Conservation (phyloP, 495 filamentous ascomycete genomes). For the Entonaema liquescens region DNA sequence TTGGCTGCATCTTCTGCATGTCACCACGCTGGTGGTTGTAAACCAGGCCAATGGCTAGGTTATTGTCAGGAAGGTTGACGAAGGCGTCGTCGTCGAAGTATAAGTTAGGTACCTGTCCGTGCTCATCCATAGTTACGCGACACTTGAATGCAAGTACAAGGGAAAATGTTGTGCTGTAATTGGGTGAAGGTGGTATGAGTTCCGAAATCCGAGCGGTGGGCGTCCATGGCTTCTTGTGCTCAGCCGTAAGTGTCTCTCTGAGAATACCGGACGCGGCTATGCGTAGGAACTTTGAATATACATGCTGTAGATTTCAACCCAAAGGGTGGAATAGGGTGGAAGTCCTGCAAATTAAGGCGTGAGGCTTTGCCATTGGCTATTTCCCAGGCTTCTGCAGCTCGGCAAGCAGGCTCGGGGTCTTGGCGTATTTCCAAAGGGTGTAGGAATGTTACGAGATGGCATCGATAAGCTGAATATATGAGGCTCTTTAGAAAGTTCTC, state of each 20-base stretch:
- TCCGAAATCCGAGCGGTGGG: not conserved
- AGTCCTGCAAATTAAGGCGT: not conserved
- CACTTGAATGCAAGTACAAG: no score
- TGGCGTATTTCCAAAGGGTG: no score
- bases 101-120: conserved; percentile 3
- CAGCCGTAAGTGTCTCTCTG: not conserved
- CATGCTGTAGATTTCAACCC: not conserved
- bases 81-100: not conserved
- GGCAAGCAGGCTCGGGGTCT: not conserved
- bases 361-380: not conserved
- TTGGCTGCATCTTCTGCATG: not conserved
- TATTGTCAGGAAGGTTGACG: not conserved
- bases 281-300: conserved; percentile 5
- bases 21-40: not conserved
- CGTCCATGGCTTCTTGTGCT: conserved; percentile 1
- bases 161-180: not conserved
- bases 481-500: not conserved
- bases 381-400: not conserved
- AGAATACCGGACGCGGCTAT: not conserved
- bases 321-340: conserved; percentile 8
- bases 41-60: not conserved
- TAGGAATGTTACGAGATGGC: not conserved
- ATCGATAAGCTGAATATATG: not conserved
- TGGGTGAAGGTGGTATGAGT: not conserved
- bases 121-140: not conserved